Conservation (phyloP, 23 red algal species). For the Gracilaria vermiculophylla region DNA sequence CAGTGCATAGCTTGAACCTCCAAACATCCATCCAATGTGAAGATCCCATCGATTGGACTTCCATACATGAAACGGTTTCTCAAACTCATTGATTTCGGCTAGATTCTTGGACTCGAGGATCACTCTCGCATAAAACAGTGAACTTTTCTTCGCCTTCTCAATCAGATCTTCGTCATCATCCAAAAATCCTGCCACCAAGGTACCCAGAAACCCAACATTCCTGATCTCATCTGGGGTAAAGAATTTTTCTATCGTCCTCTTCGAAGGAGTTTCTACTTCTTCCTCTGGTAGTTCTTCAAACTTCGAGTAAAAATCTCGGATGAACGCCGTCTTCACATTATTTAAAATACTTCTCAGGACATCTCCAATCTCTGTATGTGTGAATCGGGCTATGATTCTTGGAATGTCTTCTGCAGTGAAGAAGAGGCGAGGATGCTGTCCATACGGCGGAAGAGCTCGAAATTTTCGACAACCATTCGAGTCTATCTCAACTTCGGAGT, state of each 20-base stretch:
- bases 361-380: constrained; percentile 39
- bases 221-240: constrained; percentile 51
- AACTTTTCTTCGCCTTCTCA: constrained; percentile 24
- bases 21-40: constrained; percentile 50
- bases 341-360: background rate
- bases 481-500: constrained; percentile 65
- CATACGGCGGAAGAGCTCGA: constrained; percentile 39
- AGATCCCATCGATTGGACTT: constrained; percentile 57
- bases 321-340: background rate
- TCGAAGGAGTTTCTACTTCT: constrained; percentile 33
- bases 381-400: constrained; percentile 31
- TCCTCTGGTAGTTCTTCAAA: constrained; percentile 33
- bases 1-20: constrained; percentile 44
- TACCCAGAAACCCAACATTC: constrained; percentile 2
- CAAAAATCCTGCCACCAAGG: constrained; percentile 32
- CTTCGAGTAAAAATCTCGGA: constrained; percentile 14
- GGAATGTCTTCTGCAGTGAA: constrained; percentile 62
- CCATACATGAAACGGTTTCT: constrained; percentile 51
- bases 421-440: constrained; percentile 66
- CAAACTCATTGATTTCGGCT: background rate
- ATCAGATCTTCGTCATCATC: constrained; percentile 35
- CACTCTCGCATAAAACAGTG: constrained; percentile 54
- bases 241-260: constrained; percentile 23
- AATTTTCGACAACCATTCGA: constrained; percentile 57
- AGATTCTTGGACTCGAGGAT: constrained; percentile 49